Evolutionary conservation across 2,329 filamentous ascomycete species (phyloP), one percentile per base, ranked within the genome.

Genomic region (Rasamsonia emersonii): DNA sequence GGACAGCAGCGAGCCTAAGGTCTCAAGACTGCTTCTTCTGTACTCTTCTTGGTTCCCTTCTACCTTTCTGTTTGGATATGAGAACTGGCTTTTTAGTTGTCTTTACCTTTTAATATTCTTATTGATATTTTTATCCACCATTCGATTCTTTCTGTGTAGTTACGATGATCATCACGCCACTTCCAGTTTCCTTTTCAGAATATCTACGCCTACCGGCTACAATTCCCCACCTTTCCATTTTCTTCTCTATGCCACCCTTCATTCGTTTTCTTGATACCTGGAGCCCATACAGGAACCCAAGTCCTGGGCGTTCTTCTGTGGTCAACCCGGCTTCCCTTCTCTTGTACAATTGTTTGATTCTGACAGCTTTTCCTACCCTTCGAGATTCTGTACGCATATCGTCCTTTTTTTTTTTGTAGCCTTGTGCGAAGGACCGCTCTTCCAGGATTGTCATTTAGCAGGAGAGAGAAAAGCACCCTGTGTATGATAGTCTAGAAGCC

Each of bases 21-120:
- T n/a, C n/a, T n/a, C n/a, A n/a, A n/a, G n/a, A n/a, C n/a, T n/a
- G n/a, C n/a, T n/a, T n/a, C n/a, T 19, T 18, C 19, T 35, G 24
- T 28, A 28, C 25, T 26, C 21, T 33, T 27, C 31, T 40, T 13
- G 31, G 47, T 38, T 40, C 43, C 40, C 40, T 41, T 41, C 43
- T 30, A 25, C 28, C 17, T 33, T 36, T 23, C 7, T 8, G 20
- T n/a, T 7, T 23, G 7, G n/a, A 23, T 8, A 23, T n/a, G n/a
- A n/a, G n/a, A n/a, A n/a, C n/a, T n/a, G n/a, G n/a, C 20, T 23
- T 23, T n/a, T 8, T 23, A 23, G 7, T 23, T 23, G 7, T 23
- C 20, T 8, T 23, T 23, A 23, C n/a, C 20, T 8, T n/a, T 28
- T 28, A 4, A 19, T 15, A 20, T 6, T 16, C 21, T 17, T 33